Percentiles rank a stretch among this genome's conserved stretches.
Conservation (phyloP, 768 basidiomycete species). For the Kwoniella dendrophila region DNA sequence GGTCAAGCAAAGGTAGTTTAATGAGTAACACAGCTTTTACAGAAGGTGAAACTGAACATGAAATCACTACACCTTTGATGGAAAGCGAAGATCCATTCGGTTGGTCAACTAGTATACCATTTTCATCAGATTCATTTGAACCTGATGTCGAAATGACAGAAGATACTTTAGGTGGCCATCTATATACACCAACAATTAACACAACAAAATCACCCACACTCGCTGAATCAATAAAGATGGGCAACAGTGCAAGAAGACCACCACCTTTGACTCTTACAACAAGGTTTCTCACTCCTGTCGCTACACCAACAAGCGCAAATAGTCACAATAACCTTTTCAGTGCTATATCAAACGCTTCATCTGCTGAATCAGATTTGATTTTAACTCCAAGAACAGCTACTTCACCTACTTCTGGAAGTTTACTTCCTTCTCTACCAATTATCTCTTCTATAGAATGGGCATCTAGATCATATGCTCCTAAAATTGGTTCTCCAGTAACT, state of each 20-base stretch:
- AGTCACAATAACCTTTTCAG: conserved; percentile 12
- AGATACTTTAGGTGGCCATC: conserved; percentile 2
- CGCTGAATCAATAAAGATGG: conserved; percentile 13
- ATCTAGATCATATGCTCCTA: not conserved
- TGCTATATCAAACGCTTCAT: conserved; percentile 14
- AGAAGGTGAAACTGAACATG: conserved; percentile 18
- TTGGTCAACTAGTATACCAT: conserved; percentile 5
- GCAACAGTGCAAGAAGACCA: conserved; percentile 11
- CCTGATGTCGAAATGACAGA: conserved; percentile 22
- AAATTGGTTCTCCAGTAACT: not conserved
- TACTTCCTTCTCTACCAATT: conserved; percentile 22
- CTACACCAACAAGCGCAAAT: conserved; percentile 10
- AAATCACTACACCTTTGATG: conserved; percentile 11
- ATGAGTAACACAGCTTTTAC: conserved; percentile 2
- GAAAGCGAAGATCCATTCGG: conserved; percentile 25
- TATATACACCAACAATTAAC: not conserved
- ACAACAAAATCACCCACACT: conserved; percentile 1
- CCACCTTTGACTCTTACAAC: conserved; percentile 22
- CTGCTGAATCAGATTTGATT: conserved; percentile 12
- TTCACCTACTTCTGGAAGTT: not conserved
- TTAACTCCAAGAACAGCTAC: conserved; percentile 7
- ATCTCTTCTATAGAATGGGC: conserved; percentile 15
- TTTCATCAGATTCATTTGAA: conserved; percentile 1
- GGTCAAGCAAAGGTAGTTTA: conserved; percentile 16
- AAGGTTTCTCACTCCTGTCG: conserved; percentile 7